Evolutionary conservation across 225 moss, liverwort and hornwort genomes (phyloP), one percentile per base, ranked within the genome.

Genomic region (Sphagnum tenellum): DNA sequence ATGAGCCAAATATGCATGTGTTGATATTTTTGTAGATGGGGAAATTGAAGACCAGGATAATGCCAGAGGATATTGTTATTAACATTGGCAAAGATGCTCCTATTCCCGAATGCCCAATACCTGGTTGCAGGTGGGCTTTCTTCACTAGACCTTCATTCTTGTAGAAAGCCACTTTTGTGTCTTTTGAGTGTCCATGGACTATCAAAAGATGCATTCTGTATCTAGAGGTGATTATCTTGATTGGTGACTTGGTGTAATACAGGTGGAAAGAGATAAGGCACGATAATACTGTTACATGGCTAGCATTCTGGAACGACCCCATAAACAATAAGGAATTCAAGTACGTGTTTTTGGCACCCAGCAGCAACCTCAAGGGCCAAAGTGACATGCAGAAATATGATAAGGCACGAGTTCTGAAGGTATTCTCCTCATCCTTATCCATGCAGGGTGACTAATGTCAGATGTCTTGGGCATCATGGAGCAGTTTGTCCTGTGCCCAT

Each of bases 341-440:
- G 79, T 98, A 98, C 44, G 92, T 98, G 9, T 92, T 92, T 47
- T 74, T 98, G 57, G 92, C 96, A 49, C 84, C 96, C 50, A 98
- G 96, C 80, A 98, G 96, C 71, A 92, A 77, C 69, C 66, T 98
- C 60, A 98, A 98, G 63, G 96, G 96, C 48, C 96, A 87, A 71
- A 92, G 96, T 65, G 96, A 98, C 66, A 90, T 90, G 96, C 90
- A 98, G 58, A 98, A 98, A 69, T 98, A 98, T 59, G 96, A 98
- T 66, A 98, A 98, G 75, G 86, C 96, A 29, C 86, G 96, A 14
- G 64, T 78, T 77, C 82, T 98, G 53, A 98, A 98, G 79, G 84
- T 85, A 50, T 74, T 9, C 29, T 29, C 29, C 29, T n/a, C 29
- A 29, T 29, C 29, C 29, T 29, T 29, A 29, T 29, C 29, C 29